Evolutionary conservation across 1,284 basidiomycete genomes (phyloP).

Genomic region (Sphaerobolus stellatus): DNA sequence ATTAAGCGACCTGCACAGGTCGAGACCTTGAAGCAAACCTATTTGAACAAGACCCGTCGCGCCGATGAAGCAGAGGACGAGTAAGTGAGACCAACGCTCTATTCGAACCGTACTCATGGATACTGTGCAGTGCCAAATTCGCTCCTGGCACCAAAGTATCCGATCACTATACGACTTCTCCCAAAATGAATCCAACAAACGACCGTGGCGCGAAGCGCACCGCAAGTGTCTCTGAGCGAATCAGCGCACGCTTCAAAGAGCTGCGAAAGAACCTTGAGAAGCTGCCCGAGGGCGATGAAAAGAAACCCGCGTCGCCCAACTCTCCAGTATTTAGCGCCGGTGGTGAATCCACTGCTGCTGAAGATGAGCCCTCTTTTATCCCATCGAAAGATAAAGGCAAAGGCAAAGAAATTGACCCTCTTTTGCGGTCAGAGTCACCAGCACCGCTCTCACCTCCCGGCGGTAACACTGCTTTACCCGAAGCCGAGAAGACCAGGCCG

Average conservation of each 20-base stretch:
- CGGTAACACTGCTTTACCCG: slow-evolving; percentile 45
- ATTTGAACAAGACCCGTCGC: slow-evolving; percentile 72
- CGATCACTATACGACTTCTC: slow-evolving; percentile 77
- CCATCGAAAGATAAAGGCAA: slow-evolving; percentile 77
- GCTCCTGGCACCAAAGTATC: slow-evolving; percentile 62
- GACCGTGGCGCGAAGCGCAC: slow-evolving; percentile 51
- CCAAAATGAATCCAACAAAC: slow-evolving; percentile 60
- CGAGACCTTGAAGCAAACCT: slow-evolving; percentile 69
- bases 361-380: slow-evolving; percentile 37
- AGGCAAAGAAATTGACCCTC: slow-evolving; percentile 56
- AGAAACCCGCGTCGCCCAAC: slow-evolving; percentile 26
- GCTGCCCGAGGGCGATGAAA: slow-evolving; percentile 25
- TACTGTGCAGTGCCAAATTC: slow-evolving; percentile 67
- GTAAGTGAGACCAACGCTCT: slow-evolving; percentile 47
- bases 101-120: slow-evolving; percentile 12
- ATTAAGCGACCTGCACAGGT: slow-evolving; percentile 36
- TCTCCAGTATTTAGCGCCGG: slow-evolving; percentile 13
- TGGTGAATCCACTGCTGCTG: slow-evolving; percentile 10
- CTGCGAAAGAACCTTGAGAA: slow-evolving; percentile 48
- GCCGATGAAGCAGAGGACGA: slow-evolving; percentile 91
- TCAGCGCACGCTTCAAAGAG: slow-evolving; percentile 70
- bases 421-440: slow-evolving; percentile 51
- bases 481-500: slow-evolving; percentile 25
- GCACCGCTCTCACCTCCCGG: slow-evolving; percentile 55
- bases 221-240: slow-evolving; percentile 74